Percentiles rank a stretch among this genome's conserved stretches.
Conservation (phyloP, 202 grass and related monocot species). For the Miscanthus sacchariflorus region DNA sequence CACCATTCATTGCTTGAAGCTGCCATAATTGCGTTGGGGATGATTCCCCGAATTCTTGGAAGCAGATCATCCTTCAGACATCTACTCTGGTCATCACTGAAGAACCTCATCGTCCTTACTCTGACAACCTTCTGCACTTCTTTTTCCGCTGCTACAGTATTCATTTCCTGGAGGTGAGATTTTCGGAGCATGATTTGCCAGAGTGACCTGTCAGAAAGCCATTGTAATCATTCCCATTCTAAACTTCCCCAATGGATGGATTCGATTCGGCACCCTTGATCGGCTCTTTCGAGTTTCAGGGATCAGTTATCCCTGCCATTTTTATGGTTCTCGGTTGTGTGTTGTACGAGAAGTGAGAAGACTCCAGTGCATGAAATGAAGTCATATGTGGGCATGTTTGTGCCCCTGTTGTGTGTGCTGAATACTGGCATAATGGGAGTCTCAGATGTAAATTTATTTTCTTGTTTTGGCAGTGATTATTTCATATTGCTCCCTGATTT, state of each 20-base stretch:
- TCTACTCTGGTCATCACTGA: conserved; percentile 26
- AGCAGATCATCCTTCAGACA: conserved; percentile 42
- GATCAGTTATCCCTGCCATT: conserved; percentile 34
- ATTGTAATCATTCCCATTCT: conserved; percentile 46
- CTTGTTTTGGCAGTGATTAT: conserved; percentile 9
- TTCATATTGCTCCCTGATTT: not conserved
- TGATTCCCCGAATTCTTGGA: conserved; percentile 33
- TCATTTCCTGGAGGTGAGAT: conserved; percentile 49
- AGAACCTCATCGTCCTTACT: conserved; percentile 27
- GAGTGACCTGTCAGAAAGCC: conserved; percentile 26
- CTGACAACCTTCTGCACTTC: conserved; percentile 47
- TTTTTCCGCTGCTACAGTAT: conserved; percentile 47
- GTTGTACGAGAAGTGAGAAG: conserved; percentile 47
- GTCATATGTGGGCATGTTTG: conserved; percentile 35
- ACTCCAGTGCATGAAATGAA: conserved; percentile 33
- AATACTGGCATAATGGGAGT: conserved; percentile 20
- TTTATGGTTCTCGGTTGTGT: conserved; percentile 43
- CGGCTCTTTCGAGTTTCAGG: conserved; percentile 28
- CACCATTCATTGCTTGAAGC: conserved; percentile 38
- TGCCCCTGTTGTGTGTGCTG: conserved; percentile 34
- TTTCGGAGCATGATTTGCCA: conserved; percentile 33
- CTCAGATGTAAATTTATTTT: conserved; percentile 43
- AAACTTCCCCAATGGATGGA: conserved; percentile 35
- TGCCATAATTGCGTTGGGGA: conserved; percentile 27
- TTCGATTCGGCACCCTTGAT: not conserved